phyloP scores from a whole-genome alignment of 352 stramenopile genomes.

The Phytophthora uliginosa region DNA sequence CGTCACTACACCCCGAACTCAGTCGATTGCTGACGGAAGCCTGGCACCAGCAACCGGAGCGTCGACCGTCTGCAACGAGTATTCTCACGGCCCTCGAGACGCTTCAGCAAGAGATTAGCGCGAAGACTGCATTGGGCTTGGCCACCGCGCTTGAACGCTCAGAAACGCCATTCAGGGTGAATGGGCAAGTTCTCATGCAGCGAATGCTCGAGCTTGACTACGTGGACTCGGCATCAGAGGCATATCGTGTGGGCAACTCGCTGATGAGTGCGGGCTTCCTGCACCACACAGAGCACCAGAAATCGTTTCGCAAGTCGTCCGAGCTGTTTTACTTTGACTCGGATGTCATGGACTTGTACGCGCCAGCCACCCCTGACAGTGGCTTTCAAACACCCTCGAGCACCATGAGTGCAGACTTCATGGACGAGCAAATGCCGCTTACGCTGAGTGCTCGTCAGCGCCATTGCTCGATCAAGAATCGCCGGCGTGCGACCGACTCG shows the following conservation, averaged over 20 bases:
- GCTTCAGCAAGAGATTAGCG: constrained; percentile 57
- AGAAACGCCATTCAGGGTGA: constrained; percentile 45
- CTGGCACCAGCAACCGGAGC: constrained; percentile 62
- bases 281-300: constrained; percentile 61
- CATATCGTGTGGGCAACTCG: constrained; percentile 62
- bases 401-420: constrained; percentile 4
- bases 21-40: constrained; percentile 58
- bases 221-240: constrained; percentile 59
- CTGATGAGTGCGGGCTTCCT: constrained; percentile 77
- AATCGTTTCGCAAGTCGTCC: constrained; percentile 57
- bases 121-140: constrained; percentile 49
- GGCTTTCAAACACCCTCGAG: constrained; percentile 5
- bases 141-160: constrained; percentile 33
- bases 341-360: constrained; percentile 36
- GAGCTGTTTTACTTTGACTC: constrained; percentile 69
- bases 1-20: constrained; percentile 47
- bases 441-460: not conserved
- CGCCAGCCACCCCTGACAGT: constrained; percentile 24
- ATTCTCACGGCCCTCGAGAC: constrained; percentile 59
- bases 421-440: constrained; percentile 17
- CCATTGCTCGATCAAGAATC: constrained; percentile 11
- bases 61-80: constrained; percentile 58
- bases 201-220: constrained; percentile 69
- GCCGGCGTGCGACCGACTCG: constrained; percentile 35
- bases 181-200: constrained; percentile 65